A percentile compares a stretch with the other conserved stretches of the same genome.
Conservation (phyloP, 2,329 filamentous ascomycete genomes). For the Diaporthe destruens region DNA sequence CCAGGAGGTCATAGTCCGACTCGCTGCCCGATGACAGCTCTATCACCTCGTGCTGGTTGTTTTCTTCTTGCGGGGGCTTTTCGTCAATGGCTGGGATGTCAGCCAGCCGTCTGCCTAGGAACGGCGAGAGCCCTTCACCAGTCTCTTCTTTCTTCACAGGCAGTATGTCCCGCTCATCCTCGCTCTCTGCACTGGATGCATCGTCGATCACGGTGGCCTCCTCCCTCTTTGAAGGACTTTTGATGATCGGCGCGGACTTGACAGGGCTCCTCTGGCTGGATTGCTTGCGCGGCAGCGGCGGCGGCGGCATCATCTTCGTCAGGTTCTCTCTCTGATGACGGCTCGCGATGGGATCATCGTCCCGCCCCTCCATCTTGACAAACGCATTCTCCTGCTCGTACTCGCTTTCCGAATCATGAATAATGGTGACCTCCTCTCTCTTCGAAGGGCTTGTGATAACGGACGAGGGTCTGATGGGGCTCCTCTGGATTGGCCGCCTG, state of each 20-base stretch:
- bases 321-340: background rate
- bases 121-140: no score
- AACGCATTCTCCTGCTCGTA: background rate
- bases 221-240: background rate
- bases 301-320: background rate
- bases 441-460: background rate
- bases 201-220: conserved; percentile 7
- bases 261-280: background rate
- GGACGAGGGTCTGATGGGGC: background rate
- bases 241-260: background rate
- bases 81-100: background rate
- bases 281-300: conserved; percentile 1
- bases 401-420: background rate
- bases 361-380: background rate
- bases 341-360: background rate
- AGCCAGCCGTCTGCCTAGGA: background rate
- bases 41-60: background rate
- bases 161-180: no score
- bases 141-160: background rate
- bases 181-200: background rate
- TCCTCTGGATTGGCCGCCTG: background rate
- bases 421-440: background rate
- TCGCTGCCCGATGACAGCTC: conserved; percentile 25
- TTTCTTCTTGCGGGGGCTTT: background rate
- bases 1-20: background rate